phyloP scores from a whole-genome alignment of 2,329 filamentous ascomycete genomes.

The Emergomyces orientalis region DNA sequence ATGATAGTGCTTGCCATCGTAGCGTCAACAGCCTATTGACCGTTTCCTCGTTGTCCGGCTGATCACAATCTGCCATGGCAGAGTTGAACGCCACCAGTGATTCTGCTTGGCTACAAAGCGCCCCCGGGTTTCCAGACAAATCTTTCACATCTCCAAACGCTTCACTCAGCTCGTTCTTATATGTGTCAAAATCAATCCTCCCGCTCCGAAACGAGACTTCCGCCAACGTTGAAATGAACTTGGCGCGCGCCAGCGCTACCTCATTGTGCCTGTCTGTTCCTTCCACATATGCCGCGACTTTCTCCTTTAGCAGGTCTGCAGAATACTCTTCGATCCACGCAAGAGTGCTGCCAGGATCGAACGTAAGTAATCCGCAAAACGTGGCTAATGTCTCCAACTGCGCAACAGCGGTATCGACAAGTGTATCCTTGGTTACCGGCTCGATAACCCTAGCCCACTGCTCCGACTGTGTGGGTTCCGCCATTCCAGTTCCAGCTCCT shows the following conservation, averaged over 20 bases:
- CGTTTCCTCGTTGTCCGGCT: constrained; percentile 21
- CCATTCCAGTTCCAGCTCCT: constrained; percentile 16
- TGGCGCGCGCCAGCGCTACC: constrained; percentile 46
- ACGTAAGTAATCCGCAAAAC: constrained; percentile 42
- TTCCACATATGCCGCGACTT: constrained; percentile 45
- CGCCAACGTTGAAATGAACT: constrained; percentile 47
- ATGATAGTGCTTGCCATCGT: constrained; percentile 46
- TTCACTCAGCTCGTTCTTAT: constrained; percentile 37
- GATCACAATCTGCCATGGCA: constrained; percentile 33
- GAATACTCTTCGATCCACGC: constrained; percentile 52
- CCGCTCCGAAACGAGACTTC: constrained; percentile 49
- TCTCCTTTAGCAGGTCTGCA: constrained; percentile 43
- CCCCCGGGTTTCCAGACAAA: constrained; percentile 38
- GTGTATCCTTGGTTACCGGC: constrained; percentile 53
- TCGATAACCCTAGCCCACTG: constrained; percentile 60
- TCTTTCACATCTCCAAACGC: constrained; percentile 36
- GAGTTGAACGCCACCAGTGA: constrained; percentile 47
- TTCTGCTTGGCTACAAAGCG: constrained; percentile 48
- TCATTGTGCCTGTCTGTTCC: constrained; percentile 41
- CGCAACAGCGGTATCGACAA: constrained; percentile 60
- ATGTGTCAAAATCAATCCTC: constrained; percentile 44
- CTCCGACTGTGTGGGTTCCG: constrained; percentile 37
- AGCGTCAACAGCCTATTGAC: constrained; percentile 26
- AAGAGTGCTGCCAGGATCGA: constrained; percentile 35
- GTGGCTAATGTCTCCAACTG: constrained; percentile 49